phyloP scores from a whole-genome alignment of 352 stramenopile genomes.

The Pythium aphanidermatum region DNA sequence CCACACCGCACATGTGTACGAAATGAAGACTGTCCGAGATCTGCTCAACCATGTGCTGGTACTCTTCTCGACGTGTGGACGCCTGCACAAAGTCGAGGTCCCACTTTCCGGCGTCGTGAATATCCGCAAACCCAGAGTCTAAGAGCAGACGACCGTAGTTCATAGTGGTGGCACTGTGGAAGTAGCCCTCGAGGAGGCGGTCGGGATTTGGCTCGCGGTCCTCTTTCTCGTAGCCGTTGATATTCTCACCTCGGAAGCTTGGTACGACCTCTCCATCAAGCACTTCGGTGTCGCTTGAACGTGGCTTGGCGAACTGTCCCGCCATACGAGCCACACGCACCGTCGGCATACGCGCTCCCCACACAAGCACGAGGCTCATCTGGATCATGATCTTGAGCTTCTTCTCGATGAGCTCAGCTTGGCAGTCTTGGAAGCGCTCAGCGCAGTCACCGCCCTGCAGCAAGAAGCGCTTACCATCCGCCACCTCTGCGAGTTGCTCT shows the following conservation, averaged over 20 bases:
- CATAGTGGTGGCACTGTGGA: slow-evolving; percentile 96
- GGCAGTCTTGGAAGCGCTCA: slow-evolving; percentile 94
- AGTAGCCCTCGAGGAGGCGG: slow-evolving; percentile 95
- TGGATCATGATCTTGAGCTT: slow-evolving; percentile 95
- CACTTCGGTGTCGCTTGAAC: slow-evolving; percentile 92
- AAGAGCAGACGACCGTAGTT: slow-evolving; percentile 97
- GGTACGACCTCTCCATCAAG: slow-evolving; percentile 93
- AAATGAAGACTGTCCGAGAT: slow-evolving; percentile 98
- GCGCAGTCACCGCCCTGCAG: slow-evolving; percentile 98
- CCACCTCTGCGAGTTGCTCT: slow-evolving; percentile 90
- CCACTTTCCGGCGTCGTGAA: slow-evolving; percentile 95
- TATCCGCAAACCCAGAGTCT: slow-evolving; percentile 95
- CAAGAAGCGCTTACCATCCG: slow-evolving; percentile 95
- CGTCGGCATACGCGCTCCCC: slow-evolving; percentile 95
- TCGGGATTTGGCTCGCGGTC: slow-evolving; percentile 91
- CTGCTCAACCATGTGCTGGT: slow-evolving; percentile 94
- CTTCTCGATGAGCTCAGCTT: slow-evolving; percentile 82
- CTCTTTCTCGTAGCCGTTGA: slow-evolving; percentile 94
- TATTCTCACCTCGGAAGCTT: slow-evolving; percentile 97
- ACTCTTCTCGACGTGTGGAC: slow-evolving; percentile 90
- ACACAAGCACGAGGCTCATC: slow-evolving; percentile 97
- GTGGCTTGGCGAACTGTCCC: slow-evolving; percentile 98
- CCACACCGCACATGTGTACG: slow-evolving; percentile 92
- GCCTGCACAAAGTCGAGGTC: slow-evolving; percentile 98
- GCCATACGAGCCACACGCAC: slow-evolving; percentile 97